These are phyloP conservation scores for Huntiella bhutanensis DNA, from an alignment of 2,329 filamentous ascomycete genomes.

Conservation along the genomic window DNA sequence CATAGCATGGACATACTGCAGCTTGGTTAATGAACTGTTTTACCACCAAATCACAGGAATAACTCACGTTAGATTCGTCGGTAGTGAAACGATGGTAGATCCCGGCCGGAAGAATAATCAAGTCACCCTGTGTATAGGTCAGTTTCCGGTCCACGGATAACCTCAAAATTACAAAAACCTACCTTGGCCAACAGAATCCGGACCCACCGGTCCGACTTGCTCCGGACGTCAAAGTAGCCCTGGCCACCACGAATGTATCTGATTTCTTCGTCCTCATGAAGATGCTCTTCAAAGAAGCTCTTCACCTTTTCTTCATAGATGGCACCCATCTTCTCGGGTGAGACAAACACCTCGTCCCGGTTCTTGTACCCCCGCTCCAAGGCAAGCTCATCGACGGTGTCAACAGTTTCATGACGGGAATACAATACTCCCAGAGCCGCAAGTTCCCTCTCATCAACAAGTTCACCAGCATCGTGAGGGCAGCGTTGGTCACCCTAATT, in stretches of 20 bases:
- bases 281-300: constrained; percentile 81
- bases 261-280: constrained; percentile 98
- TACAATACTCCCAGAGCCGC: constrained; percentile 63
- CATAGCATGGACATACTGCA: constrained; percentile 89
- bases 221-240: constrained; percentile 86
- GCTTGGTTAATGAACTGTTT: constrained; percentile 2
- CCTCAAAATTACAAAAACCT: constrained; percentile 4
- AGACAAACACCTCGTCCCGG: constrained; percentile 81
- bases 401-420: constrained; percentile 44
- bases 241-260: constrained; percentile 75
- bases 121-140: constrained; percentile 36
- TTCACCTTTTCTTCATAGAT: constrained; percentile 88
- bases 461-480: constrained; percentile 66
- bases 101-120: constrained; percentile 83
- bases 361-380: constrained; percentile 69
- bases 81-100: constrained; percentile 98
- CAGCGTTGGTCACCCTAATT: constrained; percentile 77
- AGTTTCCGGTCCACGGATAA: neutral
- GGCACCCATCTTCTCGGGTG: constrained; percentile 66
- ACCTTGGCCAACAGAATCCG: constrained; percentile 66
- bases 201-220: constrained; percentile 71
- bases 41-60: neutral
- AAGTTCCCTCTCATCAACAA: constrained; percentile 47
- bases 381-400: constrained; percentile 57
- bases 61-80: constrained; percentile 68